Percentiles rank a stretch among this genome's conserved stretches.
Evolutionary conservation across 768 basidiomycete genomes (phyloP).

Genomic region (Melanogaster broomeanus): DNA sequence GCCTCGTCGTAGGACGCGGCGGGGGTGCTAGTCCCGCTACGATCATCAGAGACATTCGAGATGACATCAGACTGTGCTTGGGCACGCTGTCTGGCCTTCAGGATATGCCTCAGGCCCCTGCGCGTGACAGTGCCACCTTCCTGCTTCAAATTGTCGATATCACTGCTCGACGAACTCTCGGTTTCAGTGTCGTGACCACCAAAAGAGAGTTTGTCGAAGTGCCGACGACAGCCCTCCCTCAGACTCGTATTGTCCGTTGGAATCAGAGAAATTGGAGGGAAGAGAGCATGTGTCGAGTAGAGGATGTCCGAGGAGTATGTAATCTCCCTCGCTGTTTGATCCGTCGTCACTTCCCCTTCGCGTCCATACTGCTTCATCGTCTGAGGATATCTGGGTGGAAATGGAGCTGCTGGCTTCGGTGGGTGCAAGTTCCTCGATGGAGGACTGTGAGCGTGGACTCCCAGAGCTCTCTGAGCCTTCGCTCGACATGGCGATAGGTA

Average conservation of each 20-base stretch:
- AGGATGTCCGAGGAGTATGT: slow-evolving; percentile 23
- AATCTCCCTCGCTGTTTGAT: slow-evolving; percentile 20
- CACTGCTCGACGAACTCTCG: slow-evolving; percentile 4
- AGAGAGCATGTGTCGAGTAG: slow-evolving; percentile 14
- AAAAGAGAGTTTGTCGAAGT: slow-evolving; percentile 22
- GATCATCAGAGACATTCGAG: slow-evolving; percentile 9
- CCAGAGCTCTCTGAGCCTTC: background rate
- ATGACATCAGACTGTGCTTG: background rate
- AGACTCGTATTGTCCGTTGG: background rate
- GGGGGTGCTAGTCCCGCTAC: slow-evolving; percentile 11
- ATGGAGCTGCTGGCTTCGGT: too few species aligned
- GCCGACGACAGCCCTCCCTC: slow-evolving; percentile 13
- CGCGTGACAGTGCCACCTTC: background rate
- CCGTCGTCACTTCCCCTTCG: background rate
- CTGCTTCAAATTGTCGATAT: background rate
- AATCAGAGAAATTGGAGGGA: slow-evolving; percentile 12
- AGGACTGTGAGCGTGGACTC: background rate
- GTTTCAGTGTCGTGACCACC: background rate
- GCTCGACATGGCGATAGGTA: background rate
- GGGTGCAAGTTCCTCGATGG: slow-evolving; percentile 2
- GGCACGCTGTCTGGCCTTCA: slow-evolving; percentile 2
- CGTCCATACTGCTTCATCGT: slow-evolving; percentile 26
- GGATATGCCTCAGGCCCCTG: background rate
- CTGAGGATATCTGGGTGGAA: slow-evolving; percentile 11
- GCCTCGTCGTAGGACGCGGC: slow-evolving; percentile 26